Base-by-base conservation (phyloP, 768 basidiomycete genomes). In the Royoungia palumana region DNA sequence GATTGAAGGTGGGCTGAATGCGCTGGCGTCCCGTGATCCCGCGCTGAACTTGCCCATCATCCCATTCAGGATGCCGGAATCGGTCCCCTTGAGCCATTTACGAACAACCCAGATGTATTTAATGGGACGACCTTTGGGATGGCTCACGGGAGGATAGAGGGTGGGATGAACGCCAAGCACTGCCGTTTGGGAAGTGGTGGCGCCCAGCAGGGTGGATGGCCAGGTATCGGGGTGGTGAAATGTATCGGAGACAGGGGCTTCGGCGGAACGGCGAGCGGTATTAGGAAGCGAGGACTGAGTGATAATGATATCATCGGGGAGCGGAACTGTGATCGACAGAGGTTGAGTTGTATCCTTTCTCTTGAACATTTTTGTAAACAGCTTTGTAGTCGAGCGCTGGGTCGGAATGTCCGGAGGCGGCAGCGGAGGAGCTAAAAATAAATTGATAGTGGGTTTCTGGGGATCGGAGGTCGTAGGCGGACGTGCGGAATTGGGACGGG, bases 51-150 rank as follows among this genome's bases (percentile, higher is more conserved):
- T 70, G 25, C 70, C 74, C 40, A 74, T 70, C 51, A 79, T 61
- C 17, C 74, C 76, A 38, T 77, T 67, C 13, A 81, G 43, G 34
- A 79, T 60, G 32, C 78, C 66, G 6, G 68, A 62, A 16, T 76
- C 75, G 10, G 66, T 62, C 21, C 76, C 77, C 63, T 91, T 92
- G 55, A 85, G 63, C 90, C 90, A 93, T 54, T 71, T 75, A 41
- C 83, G 73, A 22, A 89, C 81, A 17, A 85, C 73, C 89, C 89
- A 93, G 6, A 86, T 79, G 50, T 93, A 90, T 67, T 68, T 69
- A 9, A 65, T 67, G 2, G 77, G 72, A 3, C 74, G 69, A 6
- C 70, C 72, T 34, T 50, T 67, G 44, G 65, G 72, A 16, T 63
- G 71, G 43, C 53, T 56, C 34, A 62, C 56, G 10, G 79, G 72